Percentiles rank a stretch among this genome's conserved stretches.
Evolutionary conservation across 1,284 basidiomycete genomes (phyloP).

Genomic region (Phellopilus nigrolimitatus): DNA sequence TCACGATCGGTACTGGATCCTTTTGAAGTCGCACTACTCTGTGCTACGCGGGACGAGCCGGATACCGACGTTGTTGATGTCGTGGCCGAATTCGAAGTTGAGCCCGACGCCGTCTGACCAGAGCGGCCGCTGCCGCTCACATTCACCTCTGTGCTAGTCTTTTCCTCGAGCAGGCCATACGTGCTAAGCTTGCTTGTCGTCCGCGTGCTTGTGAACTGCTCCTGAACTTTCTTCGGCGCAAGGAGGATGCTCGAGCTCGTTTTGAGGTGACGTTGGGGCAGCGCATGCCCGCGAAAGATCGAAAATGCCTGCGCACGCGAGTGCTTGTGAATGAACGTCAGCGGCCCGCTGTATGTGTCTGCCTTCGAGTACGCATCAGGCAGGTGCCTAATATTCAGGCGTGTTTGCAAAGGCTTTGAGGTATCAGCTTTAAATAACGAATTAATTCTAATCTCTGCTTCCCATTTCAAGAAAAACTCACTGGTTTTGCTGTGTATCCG

Average conservation of each 20-base stretch:
- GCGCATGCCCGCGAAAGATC: conserved; percentile 58
- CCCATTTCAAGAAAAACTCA: too few species aligned
- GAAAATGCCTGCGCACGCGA: conserved; percentile 72
- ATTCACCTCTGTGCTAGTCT: conserved; percentile 23
- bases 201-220: conserved; percentile 72
- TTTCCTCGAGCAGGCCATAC: conserved; percentile 57
- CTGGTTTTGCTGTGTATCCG: conserved; percentile 25
- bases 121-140: conserved; percentile 3
- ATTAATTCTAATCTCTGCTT: too few species aligned
- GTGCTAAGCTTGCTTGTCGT: conserved; percentile 64
- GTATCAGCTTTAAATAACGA: conserved; percentile 35
- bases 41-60: conserved; percentile 1
- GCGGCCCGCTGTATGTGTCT: conserved; percentile 48
- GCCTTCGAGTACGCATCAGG: conserved; percentile 41
- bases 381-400: conserved; percentile 56
- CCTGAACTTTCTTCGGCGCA: conserved; percentile 66
- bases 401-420: conserved; percentile 57
- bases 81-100: conserved; percentile 9
- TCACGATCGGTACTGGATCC: not conserved
- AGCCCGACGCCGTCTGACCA: conserved; percentile 11
- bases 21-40: not conserved
- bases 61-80: conserved; percentile 11
- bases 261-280: conserved; percentile 34
- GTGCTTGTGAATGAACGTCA: conserved; percentile 70
- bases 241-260: conserved; percentile 52